Percentiles rank a stretch among this genome's conserved stretches.
Evolutionary conservation across 192 early-diverging fungal species (phyloP).

Genomic region (Rhizophagus sp.): DNA sequence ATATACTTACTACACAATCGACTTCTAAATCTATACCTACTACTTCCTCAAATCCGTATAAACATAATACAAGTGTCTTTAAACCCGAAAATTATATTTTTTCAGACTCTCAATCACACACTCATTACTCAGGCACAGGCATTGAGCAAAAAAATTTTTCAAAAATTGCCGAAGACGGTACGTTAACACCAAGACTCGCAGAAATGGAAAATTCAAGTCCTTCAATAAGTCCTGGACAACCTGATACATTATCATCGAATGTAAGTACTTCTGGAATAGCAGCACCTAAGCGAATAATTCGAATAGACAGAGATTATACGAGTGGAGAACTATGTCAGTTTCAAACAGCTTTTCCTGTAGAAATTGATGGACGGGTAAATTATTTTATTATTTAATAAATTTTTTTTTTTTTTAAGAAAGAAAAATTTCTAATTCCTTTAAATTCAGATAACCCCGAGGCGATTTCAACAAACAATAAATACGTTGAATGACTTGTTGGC

Average conservation of each 20-base stretch:
- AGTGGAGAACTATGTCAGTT: conserved; percentile 29
- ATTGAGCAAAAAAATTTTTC: neutral
- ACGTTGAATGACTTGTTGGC: conserved; percentile 19
- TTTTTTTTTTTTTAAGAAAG: neutral
- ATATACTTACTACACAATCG: neutral
- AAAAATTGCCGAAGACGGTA: conserved; percentile 20
- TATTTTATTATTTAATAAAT: neutral
- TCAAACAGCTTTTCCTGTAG: conserved; percentile 4
- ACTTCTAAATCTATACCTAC: neutral
- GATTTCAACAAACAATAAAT: conserved; percentile 23
- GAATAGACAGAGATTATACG: conserved; percentile 31
- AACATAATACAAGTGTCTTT: neutral
- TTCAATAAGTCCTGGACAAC: neutral
- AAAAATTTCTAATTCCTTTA: neutral
- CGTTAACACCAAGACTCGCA: neutral
- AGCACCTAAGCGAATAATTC: conserved; percentile 22
- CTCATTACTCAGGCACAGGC: conserved; percentile 5
- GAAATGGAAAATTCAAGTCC: conserved; percentile 9
- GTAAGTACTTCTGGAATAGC: neutral
- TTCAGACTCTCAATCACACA: neutral
- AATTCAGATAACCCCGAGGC: conserved; percentile 14
- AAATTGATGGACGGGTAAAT: conserved; percentile 28
- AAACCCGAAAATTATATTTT: neutral
- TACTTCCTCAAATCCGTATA: conserved; percentile 2
- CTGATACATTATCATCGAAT: conserved; percentile 17